These are phyloP conservation scores for Cyclotella atomus DNA, from an alignment of 108 stramenopile genomes.

Conservation along the genomic window DNA sequence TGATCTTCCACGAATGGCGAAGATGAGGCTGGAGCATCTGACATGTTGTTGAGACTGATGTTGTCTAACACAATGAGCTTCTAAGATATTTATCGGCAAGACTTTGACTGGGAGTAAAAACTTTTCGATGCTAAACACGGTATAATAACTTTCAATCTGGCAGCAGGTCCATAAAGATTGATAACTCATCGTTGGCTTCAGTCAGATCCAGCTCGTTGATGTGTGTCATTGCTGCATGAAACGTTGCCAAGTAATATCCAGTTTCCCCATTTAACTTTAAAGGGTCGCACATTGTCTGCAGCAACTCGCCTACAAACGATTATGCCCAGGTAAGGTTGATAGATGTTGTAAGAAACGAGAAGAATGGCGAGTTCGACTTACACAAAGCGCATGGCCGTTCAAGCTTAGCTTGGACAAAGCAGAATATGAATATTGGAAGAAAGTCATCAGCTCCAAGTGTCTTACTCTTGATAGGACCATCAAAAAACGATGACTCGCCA, in stretches of 20 bases:
- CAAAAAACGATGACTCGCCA: constrained; percentile 37
- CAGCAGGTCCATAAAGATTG: constrained; percentile 40
- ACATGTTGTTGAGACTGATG: no score
- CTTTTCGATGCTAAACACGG: no score
- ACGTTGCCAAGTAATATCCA: constrained; percentile 90
- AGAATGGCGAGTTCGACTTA: constrained; percentile 22
- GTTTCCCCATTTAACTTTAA: constrained; percentile 82
- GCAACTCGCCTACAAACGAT: constrained; percentile 53
- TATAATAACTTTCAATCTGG: no score
- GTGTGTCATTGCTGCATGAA: constrained; percentile 87
- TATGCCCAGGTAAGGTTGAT: neutral
- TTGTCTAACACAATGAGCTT: no score
- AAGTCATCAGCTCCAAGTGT: constrained; percentile 90
- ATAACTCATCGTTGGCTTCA: constrained; percentile 48
- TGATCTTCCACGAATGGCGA: neutral
- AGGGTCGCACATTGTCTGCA: constrained; percentile 79
- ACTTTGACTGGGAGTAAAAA: no score
- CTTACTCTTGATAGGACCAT: constrained; percentile 31
- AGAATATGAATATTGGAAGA: constrained; percentile 91
- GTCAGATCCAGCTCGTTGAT: constrained; percentile 79
- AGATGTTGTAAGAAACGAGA: neutral
- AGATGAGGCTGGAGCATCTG: neutral
- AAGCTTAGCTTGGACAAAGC: constrained; percentile 81
- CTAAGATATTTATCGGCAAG: no score
- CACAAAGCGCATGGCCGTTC: constrained; percentile 84